phyloP scores from a whole-genome alignment of 176 grass and related monocot genomes.

The Eragrostis nindensis region DNA sequence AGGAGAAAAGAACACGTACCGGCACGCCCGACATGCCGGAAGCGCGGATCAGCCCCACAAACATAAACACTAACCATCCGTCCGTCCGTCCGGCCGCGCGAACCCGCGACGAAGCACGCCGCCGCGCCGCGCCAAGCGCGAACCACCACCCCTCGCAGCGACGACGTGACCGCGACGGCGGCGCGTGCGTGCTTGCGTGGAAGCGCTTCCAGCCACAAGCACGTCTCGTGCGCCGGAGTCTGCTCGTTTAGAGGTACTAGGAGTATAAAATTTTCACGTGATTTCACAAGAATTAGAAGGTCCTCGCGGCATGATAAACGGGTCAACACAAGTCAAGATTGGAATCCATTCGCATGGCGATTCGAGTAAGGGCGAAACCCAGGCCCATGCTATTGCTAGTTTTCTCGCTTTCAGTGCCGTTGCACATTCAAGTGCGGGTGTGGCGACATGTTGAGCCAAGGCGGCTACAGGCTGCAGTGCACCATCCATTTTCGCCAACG shows the following conservation, averaged over 20 bases:
- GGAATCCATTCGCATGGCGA: too few relatives aligned
- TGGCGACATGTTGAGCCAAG: background rate
- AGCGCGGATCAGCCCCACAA: background rate
- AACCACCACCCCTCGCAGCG: conserved; percentile 37
- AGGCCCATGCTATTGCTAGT: background rate
- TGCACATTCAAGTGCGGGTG: conserved; percentile 19
- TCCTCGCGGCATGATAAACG: too few relatives aligned
- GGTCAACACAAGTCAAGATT: too few relatives aligned
- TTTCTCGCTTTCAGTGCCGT: conserved; percentile 29
- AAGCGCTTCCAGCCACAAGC: conserved; percentile 12
- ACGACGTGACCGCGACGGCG: conserved; percentile 8
- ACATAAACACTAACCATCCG: background rate
- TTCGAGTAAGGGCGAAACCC: background rate
- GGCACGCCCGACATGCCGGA: background rate
- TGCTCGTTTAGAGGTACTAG: too few relatives aligned
- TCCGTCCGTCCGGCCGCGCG: background rate
- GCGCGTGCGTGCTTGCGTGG: background rate
- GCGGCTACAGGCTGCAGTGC: background rate
- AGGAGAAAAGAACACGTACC: conserved; percentile 34
- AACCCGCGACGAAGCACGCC: conserved; percentile 18
- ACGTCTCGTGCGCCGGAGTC: too few relatives aligned
- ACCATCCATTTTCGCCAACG: background rate
- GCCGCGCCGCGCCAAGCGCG: conserved; percentile 34
- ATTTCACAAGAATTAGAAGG: too few relatives aligned
- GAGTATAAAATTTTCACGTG: too few relatives aligned